Conservation (phyloP, 2,329 filamentous ascomycete genomes). For the Geoglossum cookeanum region DNA sequence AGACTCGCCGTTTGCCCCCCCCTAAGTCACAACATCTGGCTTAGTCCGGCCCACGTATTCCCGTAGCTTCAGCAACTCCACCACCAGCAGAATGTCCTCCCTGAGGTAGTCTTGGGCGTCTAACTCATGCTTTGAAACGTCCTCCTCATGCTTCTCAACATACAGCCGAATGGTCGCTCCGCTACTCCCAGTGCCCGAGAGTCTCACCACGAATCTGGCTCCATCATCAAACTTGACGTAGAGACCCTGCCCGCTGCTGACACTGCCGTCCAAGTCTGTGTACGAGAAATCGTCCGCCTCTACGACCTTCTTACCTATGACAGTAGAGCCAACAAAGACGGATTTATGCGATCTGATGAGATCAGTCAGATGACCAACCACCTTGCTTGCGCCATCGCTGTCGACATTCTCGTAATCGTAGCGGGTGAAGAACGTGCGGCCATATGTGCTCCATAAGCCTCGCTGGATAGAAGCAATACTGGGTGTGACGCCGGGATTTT, state of each 20-base stretch:
- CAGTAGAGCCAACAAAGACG: slow-evolving; percentile 67
- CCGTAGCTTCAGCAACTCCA: slow-evolving; percentile 76
- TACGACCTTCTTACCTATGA: slow-evolving; percentile 65
- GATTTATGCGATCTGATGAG: slow-evolving; percentile 49
- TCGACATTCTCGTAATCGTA: slow-evolving; percentile 97
- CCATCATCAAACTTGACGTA: slow-evolving; percentile 89
- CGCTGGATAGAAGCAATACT: slow-evolving; percentile 93
- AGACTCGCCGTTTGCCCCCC: not conserved
- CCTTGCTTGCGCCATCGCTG: slow-evolving; percentile 74
- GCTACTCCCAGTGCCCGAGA: slow-evolving; percentile 87
- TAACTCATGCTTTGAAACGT: slow-evolving; percentile 55
- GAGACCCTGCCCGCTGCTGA: slow-evolving; percentile 88
- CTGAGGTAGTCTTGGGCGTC: slow-evolving; percentile 90
- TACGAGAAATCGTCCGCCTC: slow-evolving; percentile 95
- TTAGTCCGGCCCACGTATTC: slow-evolving; percentile 82
- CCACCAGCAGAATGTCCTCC: slow-evolving; percentile 72
- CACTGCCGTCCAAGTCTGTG: slow-evolving; percentile 93
- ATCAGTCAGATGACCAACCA: slow-evolving; percentile 62
- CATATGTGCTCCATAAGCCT: slow-evolving; percentile 92
- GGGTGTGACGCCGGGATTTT: slow-evolving; percentile 59
- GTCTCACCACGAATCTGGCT: slow-evolving; percentile 81
- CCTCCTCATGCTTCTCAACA: slow-evolving; percentile 83
- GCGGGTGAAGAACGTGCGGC: slow-evolving; percentile 95
- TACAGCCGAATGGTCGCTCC: slow-evolving; percentile 94
- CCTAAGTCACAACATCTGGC: slow-evolving; percentile 88